Evolutionary conservation across 106 monocot genomes (phyloP), one percentile per base, ranked within the genome.

Genomic region (Dendrobium chrysotoxum): DNA sequence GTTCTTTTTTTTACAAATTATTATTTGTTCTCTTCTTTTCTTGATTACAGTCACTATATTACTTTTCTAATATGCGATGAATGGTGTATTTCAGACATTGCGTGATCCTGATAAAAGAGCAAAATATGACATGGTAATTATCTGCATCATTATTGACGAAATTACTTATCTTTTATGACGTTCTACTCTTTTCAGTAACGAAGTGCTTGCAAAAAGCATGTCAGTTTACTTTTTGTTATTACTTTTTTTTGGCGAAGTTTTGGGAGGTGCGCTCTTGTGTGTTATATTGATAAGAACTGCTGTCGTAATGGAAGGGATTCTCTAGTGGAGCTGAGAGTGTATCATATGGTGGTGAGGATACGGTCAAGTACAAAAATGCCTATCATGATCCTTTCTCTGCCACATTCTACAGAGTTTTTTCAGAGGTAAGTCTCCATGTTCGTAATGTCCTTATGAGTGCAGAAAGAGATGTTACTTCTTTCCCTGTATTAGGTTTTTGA

Each of bases 331-430:
- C 79, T 78, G 89, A 92, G 87, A 79, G 81, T 66, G 72, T 75
- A 57, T 84, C 88, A 23, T 85, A 86, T 83, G 77, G 46, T 81
- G 75, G 79, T 72, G 79, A 84, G 79, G 80, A 87, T 77, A 77
- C 87, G 41, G 72, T 73, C 38, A 81, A 76, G 4, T 84, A 81
- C 75, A 78, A 47, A 45, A 70, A 75, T 13, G 18, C 81, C 17
- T 79, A 82, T 79, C 72, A 84, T 41, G 89, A 89, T 80, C 92
- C 89, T 83, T 98, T 98, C 80, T 99, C 99, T 67, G 75, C 82
- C 78, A 67, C 89, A 70, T 99, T 99, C 81, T 95, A 90, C 79
- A 88, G 88, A 85, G 90, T 95, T 82, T 99, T 99, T 64, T 91
- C 99, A 55, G 91, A 99, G 95, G 99, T 99, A 65, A 67, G 41